phyloP scores from a whole-genome alignment of 306 rosid genomes.

The Pachyrhizus erosus region DNA sequence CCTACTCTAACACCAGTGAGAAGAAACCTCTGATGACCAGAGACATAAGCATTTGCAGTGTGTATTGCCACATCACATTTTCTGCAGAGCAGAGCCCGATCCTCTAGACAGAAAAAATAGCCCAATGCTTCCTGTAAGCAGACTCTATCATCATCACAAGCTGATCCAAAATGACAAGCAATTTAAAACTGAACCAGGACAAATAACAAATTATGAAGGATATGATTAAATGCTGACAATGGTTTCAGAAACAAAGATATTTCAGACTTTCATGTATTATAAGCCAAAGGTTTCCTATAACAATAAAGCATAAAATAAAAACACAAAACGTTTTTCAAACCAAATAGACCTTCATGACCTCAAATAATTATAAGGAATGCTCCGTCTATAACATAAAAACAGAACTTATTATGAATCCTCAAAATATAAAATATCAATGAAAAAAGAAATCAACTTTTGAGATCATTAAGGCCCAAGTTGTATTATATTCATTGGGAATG shows the following conservation, averaged over 20 bases:
- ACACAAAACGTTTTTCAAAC: neutral
- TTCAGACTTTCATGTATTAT: neutral
- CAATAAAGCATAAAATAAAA: neutral
- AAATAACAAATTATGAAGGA: constrained; percentile 30
- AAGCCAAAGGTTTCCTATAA: constrained; percentile 2
- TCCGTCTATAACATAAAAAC: neutral
- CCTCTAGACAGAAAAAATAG: constrained; percentile 89
- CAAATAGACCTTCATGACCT: neutral
- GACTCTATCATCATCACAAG: constrained; percentile 40
- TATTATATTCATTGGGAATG: constrained; percentile 3
- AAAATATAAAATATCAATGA: neutral
- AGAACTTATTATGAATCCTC: constrained; percentile 12
- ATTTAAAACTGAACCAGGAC: neutral
- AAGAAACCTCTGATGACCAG: constrained; percentile 72
- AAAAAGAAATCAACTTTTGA: no score
- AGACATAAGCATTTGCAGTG: constrained; percentile 60
- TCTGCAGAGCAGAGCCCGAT: constrained; percentile 86
- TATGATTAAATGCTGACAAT: neutral
- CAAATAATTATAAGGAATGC: neutral
- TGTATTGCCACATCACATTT: constrained; percentile 83
- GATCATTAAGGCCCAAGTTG: neutral
- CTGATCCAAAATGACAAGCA: constrained; percentile 27
- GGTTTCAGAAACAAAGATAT: neutral
- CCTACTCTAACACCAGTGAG: constrained; percentile 79
- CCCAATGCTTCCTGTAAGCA: constrained; percentile 77